A percentile compares a stretch with the other conserved stretches of the same genome.
Conservation (phyloP, 1,284 basidiomycete genomes). For the Moniliophthora roreri region DNA sequence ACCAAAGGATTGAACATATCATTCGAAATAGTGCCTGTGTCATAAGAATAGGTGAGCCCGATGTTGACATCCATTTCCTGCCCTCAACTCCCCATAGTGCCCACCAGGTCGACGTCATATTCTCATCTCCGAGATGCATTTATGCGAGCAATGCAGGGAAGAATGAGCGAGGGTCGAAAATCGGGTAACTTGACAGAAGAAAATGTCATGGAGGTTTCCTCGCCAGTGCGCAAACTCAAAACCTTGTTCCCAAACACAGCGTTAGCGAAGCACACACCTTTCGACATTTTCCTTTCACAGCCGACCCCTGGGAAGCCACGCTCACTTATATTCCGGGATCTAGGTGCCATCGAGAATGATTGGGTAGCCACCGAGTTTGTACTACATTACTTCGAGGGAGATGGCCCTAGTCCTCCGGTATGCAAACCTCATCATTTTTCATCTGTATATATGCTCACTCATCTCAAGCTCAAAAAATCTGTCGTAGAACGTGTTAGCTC, state of each 20-base stretch:
- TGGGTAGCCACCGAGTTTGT: slow-evolving; percentile 77
- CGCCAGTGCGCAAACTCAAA: slow-evolving; percentile 70
- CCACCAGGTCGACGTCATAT: slow-evolving; percentile 79
- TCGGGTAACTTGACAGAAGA: slow-evolving; percentile 54
- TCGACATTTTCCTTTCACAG: slow-evolving; percentile 67
- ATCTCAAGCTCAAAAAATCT: slow-evolving; percentile 44
- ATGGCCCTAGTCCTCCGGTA: slow-evolving; percentile 71
- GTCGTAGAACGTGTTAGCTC: slow-evolving; percentile 30
- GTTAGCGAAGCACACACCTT: slow-evolving; percentile 60
- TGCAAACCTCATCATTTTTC: slow-evolving; percentile 26
- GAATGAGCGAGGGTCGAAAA: slow-evolving; percentile 57
- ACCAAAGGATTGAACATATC: slow-evolving; percentile 72
- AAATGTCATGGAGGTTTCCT: slow-evolving; percentile 53
- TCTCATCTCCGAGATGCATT: slow-evolving; percentile 86
- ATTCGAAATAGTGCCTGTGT: slow-evolving; percentile 69
- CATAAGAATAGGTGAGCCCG: slow-evolving; percentile 65
- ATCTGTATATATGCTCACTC: slow-evolving; percentile 3
- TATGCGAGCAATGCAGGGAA: slow-evolving; percentile 70
- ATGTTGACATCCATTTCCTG: slow-evolving; percentile 1
- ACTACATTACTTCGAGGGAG: slow-evolving; percentile 70
- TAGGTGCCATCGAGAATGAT: slow-evolving; percentile 67
- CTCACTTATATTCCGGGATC: slow-evolving; percentile 64
- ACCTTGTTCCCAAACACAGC: slow-evolving; percentile 73
- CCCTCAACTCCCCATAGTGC: slow-evolving; percentile 48
- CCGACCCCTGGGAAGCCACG: slow-evolving; percentile 52